Percentiles rank a stretch among this genome's conserved stretches.
Conservation (phyloP, 2,329 filamentous ascomycete species). For the Akanthomyces muscarius region DNA sequence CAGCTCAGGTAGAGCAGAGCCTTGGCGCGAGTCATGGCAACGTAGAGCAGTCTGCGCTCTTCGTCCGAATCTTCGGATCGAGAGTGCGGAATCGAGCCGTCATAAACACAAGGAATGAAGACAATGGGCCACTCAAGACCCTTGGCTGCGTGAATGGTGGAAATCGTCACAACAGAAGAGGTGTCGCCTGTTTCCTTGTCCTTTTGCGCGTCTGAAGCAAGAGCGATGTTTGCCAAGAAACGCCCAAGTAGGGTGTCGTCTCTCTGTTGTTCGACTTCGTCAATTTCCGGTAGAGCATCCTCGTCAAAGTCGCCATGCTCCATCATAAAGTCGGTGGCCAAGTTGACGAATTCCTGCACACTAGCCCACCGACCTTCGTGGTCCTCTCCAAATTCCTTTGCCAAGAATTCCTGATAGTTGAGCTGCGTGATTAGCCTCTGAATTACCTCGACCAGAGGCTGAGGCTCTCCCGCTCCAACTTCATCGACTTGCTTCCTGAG, state of each 20-base stretch:
- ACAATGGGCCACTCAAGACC: conserved; percentile 95
- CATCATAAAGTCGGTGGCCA: conserved; percentile 67
- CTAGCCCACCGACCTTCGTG: conserved; percentile 81
- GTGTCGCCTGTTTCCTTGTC: conserved; percentile 54
- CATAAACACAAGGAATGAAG: conserved; percentile 85
- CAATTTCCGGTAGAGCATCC: conserved; percentile 61
- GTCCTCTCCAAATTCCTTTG: conserved; percentile 67
- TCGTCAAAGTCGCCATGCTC: conserved; percentile 44
- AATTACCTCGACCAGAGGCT: conserved; percentile 45
- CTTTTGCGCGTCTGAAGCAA: conserved; percentile 75
- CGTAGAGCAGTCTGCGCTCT: conserved; percentile 84
- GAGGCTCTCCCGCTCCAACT: conserved; percentile 26
- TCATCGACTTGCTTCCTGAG: conserved; percentile 29
- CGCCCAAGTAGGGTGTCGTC: conserved; percentile 57
- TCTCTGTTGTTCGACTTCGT: conserved; percentile 65
- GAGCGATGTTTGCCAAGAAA: conserved; percentile 84
- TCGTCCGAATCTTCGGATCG: conserved; percentile 82
- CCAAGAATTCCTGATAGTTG: conserved; percentile 69
- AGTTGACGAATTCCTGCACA: conserved; percentile 77
- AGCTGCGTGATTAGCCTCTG: conserved; percentile 59
- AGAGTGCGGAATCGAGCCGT: conserved; percentile 86
- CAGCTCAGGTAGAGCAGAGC: conserved; percentile 81
- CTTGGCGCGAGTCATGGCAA: conserved; percentile 94
- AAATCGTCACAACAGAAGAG: conserved; percentile 74
- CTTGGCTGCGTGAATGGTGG: conserved; percentile 94